These are phyloP conservation scores for Drechmeria coniospora DNA, from an alignment of 2,329 filamentous ascomycete species.

Conservation along the genomic window DNA sequence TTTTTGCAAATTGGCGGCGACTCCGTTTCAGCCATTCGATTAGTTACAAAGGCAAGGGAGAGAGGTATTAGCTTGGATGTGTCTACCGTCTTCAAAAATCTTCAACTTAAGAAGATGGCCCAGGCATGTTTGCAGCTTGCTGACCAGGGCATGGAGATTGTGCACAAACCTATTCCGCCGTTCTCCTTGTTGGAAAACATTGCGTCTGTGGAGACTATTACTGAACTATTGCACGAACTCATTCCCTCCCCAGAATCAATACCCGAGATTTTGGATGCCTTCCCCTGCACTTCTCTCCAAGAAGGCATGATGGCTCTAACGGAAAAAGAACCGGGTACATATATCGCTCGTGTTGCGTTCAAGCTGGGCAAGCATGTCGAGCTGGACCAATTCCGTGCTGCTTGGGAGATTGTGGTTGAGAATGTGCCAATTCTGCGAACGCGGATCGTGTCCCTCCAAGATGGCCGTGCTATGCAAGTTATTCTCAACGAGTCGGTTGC, in stretches of 20 bases:
- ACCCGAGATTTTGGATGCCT: slow-evolving; percentile 14
- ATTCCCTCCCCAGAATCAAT: slow-evolving; percentile 3
- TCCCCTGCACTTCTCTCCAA: slow-evolving; percentile 17
- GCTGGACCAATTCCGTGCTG: background rate
- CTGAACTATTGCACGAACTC: slow-evolving; percentile 1
- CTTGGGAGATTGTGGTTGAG: slow-evolving; percentile 1
- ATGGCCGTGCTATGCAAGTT: slow-evolving; percentile 1
- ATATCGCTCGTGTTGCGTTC: slow-evolving; percentile 1
- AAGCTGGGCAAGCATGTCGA: background rate
- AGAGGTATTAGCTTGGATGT: background rate
- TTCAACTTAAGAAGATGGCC: slow-evolving; percentile 1
- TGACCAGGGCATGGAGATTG: background rate
- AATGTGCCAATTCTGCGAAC: slow-evolving; percentile 2
- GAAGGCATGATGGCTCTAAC: slow-evolving; percentile 12
- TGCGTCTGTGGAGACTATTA: background rate
- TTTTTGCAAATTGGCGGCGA: slow-evolving; percentile 12
- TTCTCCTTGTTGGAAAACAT: slow-evolving; percentile 6
- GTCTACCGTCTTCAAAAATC: slow-evolving; percentile 2
- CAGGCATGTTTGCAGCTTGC: background rate
- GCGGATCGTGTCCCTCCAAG: slow-evolving; percentile 1
- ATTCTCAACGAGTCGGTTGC: background rate
- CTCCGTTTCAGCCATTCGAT: slow-evolving; percentile 8
- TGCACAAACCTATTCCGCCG: background rate
- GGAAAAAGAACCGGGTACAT: slow-evolving; percentile 9
- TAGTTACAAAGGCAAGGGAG: background rate